phyloP scores from a whole-genome alignment of 768 basidiomycete species.

The Pleurotus tuber-regium region DNA sequence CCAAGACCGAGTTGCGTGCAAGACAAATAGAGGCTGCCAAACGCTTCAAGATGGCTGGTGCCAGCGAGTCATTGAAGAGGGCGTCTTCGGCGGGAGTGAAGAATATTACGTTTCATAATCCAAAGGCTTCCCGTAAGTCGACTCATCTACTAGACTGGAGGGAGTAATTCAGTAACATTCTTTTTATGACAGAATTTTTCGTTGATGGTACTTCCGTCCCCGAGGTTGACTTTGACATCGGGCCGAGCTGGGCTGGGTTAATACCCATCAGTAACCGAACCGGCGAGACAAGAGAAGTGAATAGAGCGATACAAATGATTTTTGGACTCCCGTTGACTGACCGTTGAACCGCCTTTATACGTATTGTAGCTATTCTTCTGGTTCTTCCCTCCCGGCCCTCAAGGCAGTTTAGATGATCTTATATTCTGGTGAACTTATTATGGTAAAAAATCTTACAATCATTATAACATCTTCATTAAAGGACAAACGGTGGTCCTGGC shows the following conservation, averaged over 20 bases:
- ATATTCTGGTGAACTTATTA: conserved; percentile 60
- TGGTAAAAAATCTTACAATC: background rate
- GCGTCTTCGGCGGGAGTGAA: conserved; percentile 28
- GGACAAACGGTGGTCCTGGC: conserved; percentile 82
- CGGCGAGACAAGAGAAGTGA: conserved; percentile 67
- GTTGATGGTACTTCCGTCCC: conserved; percentile 67
- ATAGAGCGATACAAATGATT: conserved; percentile 9
- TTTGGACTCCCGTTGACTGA: background rate
- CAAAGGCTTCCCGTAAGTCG: conserved; percentile 54
- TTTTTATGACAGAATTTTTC: conserved; percentile 50
- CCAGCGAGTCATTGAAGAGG: conserved; percentile 15
- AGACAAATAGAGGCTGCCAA: conserved; percentile 48
- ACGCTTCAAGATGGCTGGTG: conserved; percentile 28
- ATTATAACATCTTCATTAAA: conserved; percentile 24
- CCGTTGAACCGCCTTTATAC: background rate
- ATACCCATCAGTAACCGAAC: conserved; percentile 60
- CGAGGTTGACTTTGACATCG: conserved; percentile 68
- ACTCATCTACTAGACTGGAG: background rate
- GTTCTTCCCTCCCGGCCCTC: conserved; percentile 78
- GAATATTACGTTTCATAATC: conserved; percentile 71
- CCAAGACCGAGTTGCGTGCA: conserved; percentile 41
- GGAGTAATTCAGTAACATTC: background rate
- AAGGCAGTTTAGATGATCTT: conserved; percentile 68
- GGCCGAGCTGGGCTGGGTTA: conserved; percentile 74
- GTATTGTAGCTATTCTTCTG: conserved; percentile 75